A percentile compares a stretch with the other conserved stretches of the same genome.
These are phyloP conservation scores for Lobosporangium transversale DNA, from an alignment of 192 early-diverging fungal species.

Conservation along the genomic window DNA sequence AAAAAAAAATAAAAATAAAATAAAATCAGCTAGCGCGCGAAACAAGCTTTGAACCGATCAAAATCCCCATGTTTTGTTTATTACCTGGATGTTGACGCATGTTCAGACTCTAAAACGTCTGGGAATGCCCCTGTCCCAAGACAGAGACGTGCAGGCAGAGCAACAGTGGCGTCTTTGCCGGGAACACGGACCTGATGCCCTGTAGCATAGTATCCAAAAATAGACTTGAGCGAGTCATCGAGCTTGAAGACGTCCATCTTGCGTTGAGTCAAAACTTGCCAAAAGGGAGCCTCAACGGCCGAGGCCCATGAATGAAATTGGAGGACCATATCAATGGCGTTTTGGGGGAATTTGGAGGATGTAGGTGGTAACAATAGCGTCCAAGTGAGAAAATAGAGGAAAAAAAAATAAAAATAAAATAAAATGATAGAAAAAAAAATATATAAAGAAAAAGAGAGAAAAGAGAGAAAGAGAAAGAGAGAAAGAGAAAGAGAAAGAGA, in stretches of 20 bases:
- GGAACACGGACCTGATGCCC: slow-evolving; percentile 62
- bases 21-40: too few relatives aligned
- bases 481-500: neutral
- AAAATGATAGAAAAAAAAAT: neutral
- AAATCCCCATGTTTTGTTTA: too few relatives aligned
- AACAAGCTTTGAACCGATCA: too few relatives aligned
- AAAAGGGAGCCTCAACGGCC: slow-evolving; percentile 90
- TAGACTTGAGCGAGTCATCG: slow-evolving; percentile 65
- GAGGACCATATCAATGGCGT: slow-evolving; percentile 46
- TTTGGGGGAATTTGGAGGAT: neutral
- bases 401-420: neutral
- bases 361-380: too few relatives aligned
- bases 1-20: too few relatives aligned
- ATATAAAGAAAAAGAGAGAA: neutral
- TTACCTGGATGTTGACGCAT: slow-evolving; percentile 14
- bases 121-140: slow-evolving; percentile 66
- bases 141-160: slow-evolving; percentile 71
- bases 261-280: slow-evolving; percentile 81
- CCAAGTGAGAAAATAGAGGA: too few relatives aligned
- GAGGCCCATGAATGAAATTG: slow-evolving; percentile 89
- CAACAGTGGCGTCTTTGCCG: slow-evolving; percentile 55
- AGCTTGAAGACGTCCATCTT: slow-evolving; percentile 89
- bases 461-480: neutral
- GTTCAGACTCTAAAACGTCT: slow-evolving; percentile 18
- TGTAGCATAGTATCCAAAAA: slow-evolving; percentile 74